These are phyloP conservation scores for cucumber (Cucumis sativus) DNA, from an alignment of 306 rosid species.

Conservation along the genomic window Cucumber_9930_V3 NC_026658.2:2726001-2726500, in stretches of 20 bases:
- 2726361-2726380: slow-evolving; percentile 82
- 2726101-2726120: slow-evolving; percentile 71
- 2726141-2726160: slow-evolving; percentile 83
- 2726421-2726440: not conserved
- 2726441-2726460: not conserved
- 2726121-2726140: slow-evolving; percentile 71
- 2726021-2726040: slow-evolving; percentile 20
- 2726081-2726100: slow-evolving; percentile 39
- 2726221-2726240: slow-evolving; percentile 85
- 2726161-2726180: slow-evolving; percentile 97
- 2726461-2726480: not conserved
- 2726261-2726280: slow-evolving; percentile 76
- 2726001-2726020: slow-evolving; percentile 27
- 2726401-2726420: not conserved
- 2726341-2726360: slow-evolving; percentile 72
- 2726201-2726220: slow-evolving; percentile 72
- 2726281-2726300: slow-evolving; percentile 58
- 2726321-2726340: slow-evolving; percentile 43
- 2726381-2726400: slow-evolving; percentile 70
- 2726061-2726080: slow-evolving; percentile 63
- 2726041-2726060: slow-evolving; percentile 71
- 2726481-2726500: not conserved
- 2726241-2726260: slow-evolving; percentile 57
- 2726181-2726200: slow-evolving; percentile 81
- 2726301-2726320: slow-evolving; percentile 84